Evolutionary conservation across 306 rosid genomes (phyloP), one percentile per base, ranked within the genome.

Genomic region (Ammopiptanthus mongolicus): DNA sequence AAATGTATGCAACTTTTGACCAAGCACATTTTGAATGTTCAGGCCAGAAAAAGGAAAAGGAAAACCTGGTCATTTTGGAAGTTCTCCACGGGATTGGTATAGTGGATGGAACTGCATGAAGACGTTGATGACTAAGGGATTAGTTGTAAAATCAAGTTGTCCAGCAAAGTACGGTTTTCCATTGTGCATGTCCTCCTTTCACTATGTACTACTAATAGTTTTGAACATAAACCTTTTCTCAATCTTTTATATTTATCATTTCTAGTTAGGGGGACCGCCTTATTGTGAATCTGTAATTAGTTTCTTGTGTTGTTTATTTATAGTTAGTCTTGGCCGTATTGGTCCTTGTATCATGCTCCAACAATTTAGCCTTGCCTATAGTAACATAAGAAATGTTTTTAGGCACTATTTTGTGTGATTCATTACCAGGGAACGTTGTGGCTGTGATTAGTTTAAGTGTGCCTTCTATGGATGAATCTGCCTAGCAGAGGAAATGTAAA

Each of bases 91-190:
- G 79, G 96, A 91, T 41, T 91, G 97, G 97, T 95, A 95, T 84
- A 88, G 91, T 85, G 98, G 97, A 78, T 95, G 97, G 98, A 83
- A 29, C 78, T 88, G 91, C 81, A 91, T 95, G 97, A 91, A 87
- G 88, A 86, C 93, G 46, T 84, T 95, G 82, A 69, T 91, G 79
- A 59, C 82, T 39, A 91, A 88, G 81, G 93, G 97, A 80, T 86
- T 95, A 48, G 96, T 84, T 81, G 91, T 86, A 58, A 91, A 90
- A 81, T 95, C 98, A 58, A 91, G 88, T 77, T 85, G 93, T 80
- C 98, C 97, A 8, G 97, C 97, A 59, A 95, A 91, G 97, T 91
- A 95, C 75, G 91, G 13, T 37, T 62, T 71, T 69, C 36, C 33
- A 18, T 63, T 42, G 19, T 79, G 37, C 71, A 5, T 66, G 33